A percentile compares a stretch with the other conserved stretches of the same genome.
Conservation (phyloP, 805 yeast genomes). For the Clavispora fructus region DNA sequence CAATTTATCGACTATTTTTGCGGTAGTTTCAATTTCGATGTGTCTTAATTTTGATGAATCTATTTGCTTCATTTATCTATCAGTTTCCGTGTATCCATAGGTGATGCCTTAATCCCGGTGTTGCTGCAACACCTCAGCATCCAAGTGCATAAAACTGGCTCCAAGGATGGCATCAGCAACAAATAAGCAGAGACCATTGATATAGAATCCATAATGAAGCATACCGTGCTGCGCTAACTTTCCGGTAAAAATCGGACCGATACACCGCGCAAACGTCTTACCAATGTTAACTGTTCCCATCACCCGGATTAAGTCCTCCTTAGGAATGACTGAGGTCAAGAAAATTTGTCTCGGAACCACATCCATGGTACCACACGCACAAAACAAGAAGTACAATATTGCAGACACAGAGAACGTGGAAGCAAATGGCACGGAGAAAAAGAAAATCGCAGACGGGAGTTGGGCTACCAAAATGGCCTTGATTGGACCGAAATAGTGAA, state of each 20-base stretch:
- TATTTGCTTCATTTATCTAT: no score
- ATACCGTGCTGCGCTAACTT: slow-evolving; percentile 49
- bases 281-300: slow-evolving; percentile 85
- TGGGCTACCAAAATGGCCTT: slow-evolving; percentile 70
- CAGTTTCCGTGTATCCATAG: no score
- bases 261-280: slow-evolving; percentile 76
- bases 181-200: slow-evolving; percentile 48
- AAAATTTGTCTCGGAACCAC: slow-evolving; percentile 87
- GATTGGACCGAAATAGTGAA: slow-evolving; percentile 70
- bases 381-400: slow-evolving; percentile 40
- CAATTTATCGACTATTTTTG: no score
- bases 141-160: slow-evolving; percentile 37
- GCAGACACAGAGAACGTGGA: slow-evolving; percentile 42
- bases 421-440: slow-evolving; percentile 34
- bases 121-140: slow-evolving; percentile 21
- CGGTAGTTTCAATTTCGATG: no score
- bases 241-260: slow-evolving; percentile 82
- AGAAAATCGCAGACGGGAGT: slow-evolving; percentile 68
- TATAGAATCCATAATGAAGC: slow-evolving; percentile 47
- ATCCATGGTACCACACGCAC: slow-evolving; percentile 71
- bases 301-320: slow-evolving; percentile 63
- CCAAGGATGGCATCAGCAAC: slow-evolving; percentile 44
- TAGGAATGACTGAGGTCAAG: slow-evolving; percentile 59
- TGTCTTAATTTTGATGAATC: no score
- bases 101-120: background rate